These are phyloP conservation scores for Cucurbitaria berberidis DNA, from an alignment of 2,329 filamentous ascomycete species.

Conservation along the genomic window DNA sequence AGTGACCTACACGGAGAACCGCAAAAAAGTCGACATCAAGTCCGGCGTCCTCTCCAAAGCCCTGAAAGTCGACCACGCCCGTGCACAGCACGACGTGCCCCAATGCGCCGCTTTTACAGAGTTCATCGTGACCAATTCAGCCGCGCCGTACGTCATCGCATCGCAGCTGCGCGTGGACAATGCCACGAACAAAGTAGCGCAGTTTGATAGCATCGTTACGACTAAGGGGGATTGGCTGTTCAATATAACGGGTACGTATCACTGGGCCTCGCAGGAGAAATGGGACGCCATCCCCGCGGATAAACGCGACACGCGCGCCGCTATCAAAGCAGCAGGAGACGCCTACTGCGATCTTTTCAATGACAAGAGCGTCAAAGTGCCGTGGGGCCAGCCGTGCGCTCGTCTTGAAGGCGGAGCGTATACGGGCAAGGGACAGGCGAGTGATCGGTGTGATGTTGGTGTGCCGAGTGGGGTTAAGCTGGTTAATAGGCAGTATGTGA, in stretches of 20 bases:
- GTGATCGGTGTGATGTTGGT: constrained; percentile 35
- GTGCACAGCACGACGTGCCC: constrained; percentile 32
- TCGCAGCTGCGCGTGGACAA: constrained; percentile 35
- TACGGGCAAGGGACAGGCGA: constrained; percentile 32
- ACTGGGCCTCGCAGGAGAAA: constrained; percentile 34
- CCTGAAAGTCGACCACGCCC: constrained; percentile 32
- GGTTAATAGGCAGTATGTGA: constrained; percentile 37
- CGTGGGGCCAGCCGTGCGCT: constrained; percentile 38
- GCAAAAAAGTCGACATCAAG: constrained; percentile 25
- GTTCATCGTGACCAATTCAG: constrained; percentile 32
- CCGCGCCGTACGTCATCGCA: constrained; percentile 38
- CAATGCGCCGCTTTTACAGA: constrained; percentile 40
- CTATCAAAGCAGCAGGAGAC: constrained; percentile 36
- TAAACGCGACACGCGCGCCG: constrained; percentile 26
- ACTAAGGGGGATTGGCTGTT: constrained; percentile 41
- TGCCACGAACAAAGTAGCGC: constrained; percentile 22
- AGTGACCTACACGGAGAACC: constrained; percentile 35
- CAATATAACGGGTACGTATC: constrained; percentile 36
- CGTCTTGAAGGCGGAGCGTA: constrained; percentile 37
- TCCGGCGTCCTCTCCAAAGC: constrained; percentile 30
- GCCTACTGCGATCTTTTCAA: constrained; percentile 38
- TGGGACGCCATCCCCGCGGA: constrained; percentile 27
- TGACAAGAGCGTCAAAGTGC: constrained; percentile 33
- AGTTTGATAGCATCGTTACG: constrained; percentile 36
- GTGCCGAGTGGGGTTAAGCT: constrained; percentile 36